These are phyloP conservation scores for Arctostaphylos glauca DNA, from an alignment of 148 eudicot species.

Conservation along the genomic window DNA sequence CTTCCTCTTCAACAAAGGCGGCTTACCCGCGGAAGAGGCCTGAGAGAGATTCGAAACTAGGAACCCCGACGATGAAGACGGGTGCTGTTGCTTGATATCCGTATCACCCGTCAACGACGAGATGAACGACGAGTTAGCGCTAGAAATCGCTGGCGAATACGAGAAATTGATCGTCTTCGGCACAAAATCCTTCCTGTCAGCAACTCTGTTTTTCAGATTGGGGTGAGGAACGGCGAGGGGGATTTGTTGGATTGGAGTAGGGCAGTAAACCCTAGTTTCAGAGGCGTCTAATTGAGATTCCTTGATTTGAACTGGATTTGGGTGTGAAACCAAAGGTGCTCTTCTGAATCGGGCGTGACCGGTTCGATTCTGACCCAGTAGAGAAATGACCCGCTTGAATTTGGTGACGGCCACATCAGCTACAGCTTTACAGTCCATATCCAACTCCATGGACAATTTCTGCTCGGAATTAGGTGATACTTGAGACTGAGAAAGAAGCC, in stretches of 20 bases:
- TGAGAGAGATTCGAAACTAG: conserved; percentile 46
- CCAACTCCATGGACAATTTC: conserved; percentile 13
- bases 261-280: conserved; percentile 45
- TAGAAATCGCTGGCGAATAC: conserved; percentile 51
- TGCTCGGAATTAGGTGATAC: not conserved
- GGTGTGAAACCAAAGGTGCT: conserved; percentile 29
- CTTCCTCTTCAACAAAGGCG: conserved; percentile 71
- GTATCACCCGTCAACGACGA: conserved; percentile 73
- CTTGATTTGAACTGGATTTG: not conserved
- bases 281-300: not conserved
- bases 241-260: conserved; percentile 74
- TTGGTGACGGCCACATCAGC: conserved; percentile 67
- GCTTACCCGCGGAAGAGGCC: conserved; percentile 55
- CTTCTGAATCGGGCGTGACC: conserved; percentile 89
- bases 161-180: conserved; percentile 61
- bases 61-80: conserved; percentile 38
- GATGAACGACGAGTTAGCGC: conserved; percentile 41
- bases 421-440: conserved; percentile 45
- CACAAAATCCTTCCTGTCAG: conserved; percentile 20
- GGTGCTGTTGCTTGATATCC: conserved; percentile 25
- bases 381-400: conserved; percentile 75
- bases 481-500: conserved; percentile 40
- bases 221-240: conserved; percentile 25
- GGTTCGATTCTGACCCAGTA: conserved; percentile 58
- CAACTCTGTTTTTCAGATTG: conserved; percentile 5